Base-by-base conservation (phyloP, 768 basidiomycete genomes). In the Tubosaeta sp. region DNA sequence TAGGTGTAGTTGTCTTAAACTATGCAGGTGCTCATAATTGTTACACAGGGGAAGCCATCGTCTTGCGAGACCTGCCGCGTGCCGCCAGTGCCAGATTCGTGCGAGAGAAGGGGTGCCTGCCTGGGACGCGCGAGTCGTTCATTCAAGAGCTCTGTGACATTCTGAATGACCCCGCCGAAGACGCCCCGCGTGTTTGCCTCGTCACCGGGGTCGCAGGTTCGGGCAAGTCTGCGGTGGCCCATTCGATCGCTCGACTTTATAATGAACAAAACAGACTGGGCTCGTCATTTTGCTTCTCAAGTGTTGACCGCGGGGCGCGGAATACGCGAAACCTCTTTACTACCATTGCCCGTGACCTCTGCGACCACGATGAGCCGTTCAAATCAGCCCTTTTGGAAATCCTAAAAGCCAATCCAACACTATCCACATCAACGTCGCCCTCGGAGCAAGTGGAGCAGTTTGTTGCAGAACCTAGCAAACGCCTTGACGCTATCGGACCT, bases 321-420 rank as follows among this genome's bases (percentile, higher is more conserved):
- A 46, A 59, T 34, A 44, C 56, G 29, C 30, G 27, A 45, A 49
- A 57, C 46, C 13, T 66, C 1, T 64, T 66, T 55, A 60, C 56
- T 31, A 68, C 63, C 0, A 62, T 68, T 10, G 64, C 61, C 8
- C 53, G 55, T 13, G 59, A 65, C 25, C 51, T 67, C 21, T 63
- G 59, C 31, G 56, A 58, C 12, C 57, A 62, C 25, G 55, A 67
- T 43, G 36, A 44, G n/a, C 58, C 56, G 13, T 59, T 44, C 40
- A 53, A 42, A 25, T 29, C 36, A 3, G 40, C 54, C 10, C 36
- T 60, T 3, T 51, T 54, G 30, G 25, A 27, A 9, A 24, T 25
- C 27, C 47, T 56, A 11, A 47, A 55, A 22, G 22, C 24, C 3
- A 49, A 46, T 9, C 34, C 47, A 9, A 36, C 58, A 3, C 36